These are phyloP conservation scores for Dinochytrium kinnereticum DNA, from an alignment of 371 early-diverging fungal genomes.

Conservation along the genomic window DNA sequence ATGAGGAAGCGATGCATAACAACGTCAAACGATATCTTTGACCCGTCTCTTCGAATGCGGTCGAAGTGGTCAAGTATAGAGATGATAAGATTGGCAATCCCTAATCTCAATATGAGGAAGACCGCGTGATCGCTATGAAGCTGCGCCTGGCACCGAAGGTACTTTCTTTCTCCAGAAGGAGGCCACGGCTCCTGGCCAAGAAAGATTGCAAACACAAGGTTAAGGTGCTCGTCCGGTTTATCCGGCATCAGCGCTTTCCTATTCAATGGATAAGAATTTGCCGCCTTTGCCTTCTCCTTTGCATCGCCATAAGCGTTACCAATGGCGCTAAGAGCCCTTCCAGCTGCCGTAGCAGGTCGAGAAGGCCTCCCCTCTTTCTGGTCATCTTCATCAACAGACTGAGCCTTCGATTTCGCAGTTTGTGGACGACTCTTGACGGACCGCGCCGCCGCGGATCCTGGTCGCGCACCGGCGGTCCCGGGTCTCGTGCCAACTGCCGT, in stretches of 20 bases:
- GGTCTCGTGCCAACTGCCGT: no score
- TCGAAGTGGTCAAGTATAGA: conserved; percentile 25
- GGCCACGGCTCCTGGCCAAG: conserved; percentile 33
- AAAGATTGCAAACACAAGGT: conserved; percentile 12
- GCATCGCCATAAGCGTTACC: conserved; percentile 9
- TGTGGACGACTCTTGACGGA: conserved; percentile 2
- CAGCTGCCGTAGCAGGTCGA: conserved; percentile 6
- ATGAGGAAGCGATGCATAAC: conserved; percentile 16
- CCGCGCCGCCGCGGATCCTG: neutral
- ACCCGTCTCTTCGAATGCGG: neutral
- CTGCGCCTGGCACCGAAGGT: conserved; percentile 24
- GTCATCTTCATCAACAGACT: neutral
- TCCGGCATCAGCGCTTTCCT: neutral
- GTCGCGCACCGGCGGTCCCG: neutral
- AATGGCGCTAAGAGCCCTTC: neutral
- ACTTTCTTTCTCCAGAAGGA: conserved; percentile 23
- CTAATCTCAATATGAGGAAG: neutral
- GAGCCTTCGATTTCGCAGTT: neutral
- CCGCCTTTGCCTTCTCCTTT: neutral
- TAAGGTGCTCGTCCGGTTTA: neutral
- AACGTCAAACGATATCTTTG: neutral
- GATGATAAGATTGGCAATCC: neutral
- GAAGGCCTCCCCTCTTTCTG: neutral
- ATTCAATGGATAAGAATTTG: neutral
- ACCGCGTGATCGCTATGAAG: neutral